phyloP scores from a whole-genome alignment of 257 asterid genomes.

The Leptodermis oblonga region DNA sequence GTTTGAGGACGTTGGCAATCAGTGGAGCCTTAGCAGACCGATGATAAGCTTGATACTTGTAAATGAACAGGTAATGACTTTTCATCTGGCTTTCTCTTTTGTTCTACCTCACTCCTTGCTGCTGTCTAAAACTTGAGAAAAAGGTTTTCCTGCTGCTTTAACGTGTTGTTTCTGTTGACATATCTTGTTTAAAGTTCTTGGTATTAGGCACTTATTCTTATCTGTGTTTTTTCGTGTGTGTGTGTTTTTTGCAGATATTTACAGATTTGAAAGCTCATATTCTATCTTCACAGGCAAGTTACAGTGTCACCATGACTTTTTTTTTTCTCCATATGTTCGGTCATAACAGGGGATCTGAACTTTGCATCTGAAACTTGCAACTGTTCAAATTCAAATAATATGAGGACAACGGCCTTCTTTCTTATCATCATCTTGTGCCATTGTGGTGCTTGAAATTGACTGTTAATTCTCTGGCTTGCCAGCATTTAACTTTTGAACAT shows the following conservation, averaged over 20 bases:
- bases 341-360: neutral
- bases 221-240: neutral
- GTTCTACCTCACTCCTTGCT: neutral
- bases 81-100: neutral
- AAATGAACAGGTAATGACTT: slow-evolving; percentile 69
- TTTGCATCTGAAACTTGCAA: neutral
- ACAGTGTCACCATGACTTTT: slow-evolving; percentile 3
- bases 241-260: slow-evolving; percentile 63
- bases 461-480: neutral
- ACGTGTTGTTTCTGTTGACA: neutral
- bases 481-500: neutral
- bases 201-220: neutral
- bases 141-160: neutral
- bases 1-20: slow-evolving; percentile 92
- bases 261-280: slow-evolving; percentile 81
- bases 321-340: neutral
- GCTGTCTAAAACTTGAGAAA: neutral
- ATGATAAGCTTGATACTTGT: slow-evolving; percentile 93
- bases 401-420: neutral
- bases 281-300: slow-evolving; percentile 78
- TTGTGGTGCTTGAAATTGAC: neutral
- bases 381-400: neutral
- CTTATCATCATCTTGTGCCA: neutral
- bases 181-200: neutral
- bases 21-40: slow-evolving; percentile 96